Evolutionary conservation across 495 filamentous ascomycete species (phyloP).

Genomic region (Penicillium arizonense): DNA sequence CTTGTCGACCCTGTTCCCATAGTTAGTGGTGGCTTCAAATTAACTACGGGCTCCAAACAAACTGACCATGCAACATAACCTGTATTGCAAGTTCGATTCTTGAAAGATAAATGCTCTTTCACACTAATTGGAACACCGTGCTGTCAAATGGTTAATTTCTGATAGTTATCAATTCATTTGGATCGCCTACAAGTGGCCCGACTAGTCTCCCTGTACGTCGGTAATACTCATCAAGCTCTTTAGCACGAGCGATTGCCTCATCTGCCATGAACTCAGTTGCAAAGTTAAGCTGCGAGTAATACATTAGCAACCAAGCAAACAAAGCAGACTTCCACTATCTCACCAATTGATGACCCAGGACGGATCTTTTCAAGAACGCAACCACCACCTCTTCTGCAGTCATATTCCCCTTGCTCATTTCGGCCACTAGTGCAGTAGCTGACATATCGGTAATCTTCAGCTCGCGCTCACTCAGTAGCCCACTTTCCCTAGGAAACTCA

Average conservation of each 20-base stretch:
- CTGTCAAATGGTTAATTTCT: constrained; percentile 30
- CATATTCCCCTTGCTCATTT: constrained; percentile 46
- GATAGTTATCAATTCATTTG: neutral
- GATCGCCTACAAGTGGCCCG: constrained; percentile 33
- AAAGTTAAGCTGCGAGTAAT: constrained; percentile 50
- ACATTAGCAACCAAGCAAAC: neutral
- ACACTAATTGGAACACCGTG: constrained; percentile 67
- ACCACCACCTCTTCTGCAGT: constrained; percentile 56
- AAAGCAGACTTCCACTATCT: neutral
- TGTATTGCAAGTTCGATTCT: constrained; percentile 38
- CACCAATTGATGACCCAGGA: constrained; percentile 59
- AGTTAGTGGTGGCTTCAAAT: neutral
- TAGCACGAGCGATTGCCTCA: constrained; percentile 57
- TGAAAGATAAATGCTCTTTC: constrained; percentile 66
- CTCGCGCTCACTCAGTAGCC: constrained; percentile 52
- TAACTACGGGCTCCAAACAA: neutral
- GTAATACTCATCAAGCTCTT: constrained; percentile 53
- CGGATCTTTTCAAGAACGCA: constrained; percentile 61
- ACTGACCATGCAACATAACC: constrained; percentile 41
- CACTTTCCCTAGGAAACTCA: constrained; percentile 42
- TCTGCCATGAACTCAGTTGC: constrained; percentile 67
- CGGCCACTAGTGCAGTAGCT: constrained; percentile 49
- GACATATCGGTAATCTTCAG: constrained; percentile 58
- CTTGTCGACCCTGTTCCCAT: constrained; percentile 28
- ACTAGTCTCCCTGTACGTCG: constrained; percentile 35